phyloP scores from a whole-genome alignment of 2,329 filamentous ascomycete species.

The Xylariaceae sp. region DNA sequence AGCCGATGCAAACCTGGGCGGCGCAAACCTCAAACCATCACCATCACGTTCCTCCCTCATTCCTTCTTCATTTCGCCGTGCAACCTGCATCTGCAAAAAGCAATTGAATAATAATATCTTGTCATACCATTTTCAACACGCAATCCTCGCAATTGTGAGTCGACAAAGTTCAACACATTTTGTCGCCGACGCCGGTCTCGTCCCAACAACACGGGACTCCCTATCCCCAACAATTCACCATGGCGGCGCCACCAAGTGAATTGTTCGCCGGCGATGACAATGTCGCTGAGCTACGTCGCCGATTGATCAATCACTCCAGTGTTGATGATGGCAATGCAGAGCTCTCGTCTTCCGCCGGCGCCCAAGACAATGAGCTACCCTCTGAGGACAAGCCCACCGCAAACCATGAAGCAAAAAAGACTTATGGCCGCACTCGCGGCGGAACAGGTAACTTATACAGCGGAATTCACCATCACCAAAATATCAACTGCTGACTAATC shows the following conservation, averaged over 20 bases:
- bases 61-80: background rate
- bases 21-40: background rate
- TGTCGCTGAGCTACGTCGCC: constrained; percentile 27
- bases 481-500: background rate
- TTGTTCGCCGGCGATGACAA: constrained; percentile 11
- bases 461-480: background rate
- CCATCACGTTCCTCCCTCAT: no score
- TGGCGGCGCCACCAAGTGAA: constrained; percentile 13
- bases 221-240: constrained; percentile 20
- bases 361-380: constrained; percentile 5
- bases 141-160: constrained; percentile 15
- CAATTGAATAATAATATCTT: no score
- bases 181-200: constrained; percentile 7
- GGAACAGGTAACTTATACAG: constrained; percentile 68
- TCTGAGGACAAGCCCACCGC: constrained; percentile 8
- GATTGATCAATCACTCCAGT: constrained; percentile 18
- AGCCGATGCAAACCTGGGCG: no score
- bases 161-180: constrained; percentile 27
- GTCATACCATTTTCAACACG: constrained; percentile 17
- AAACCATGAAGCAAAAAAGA: constrained; percentile 54
- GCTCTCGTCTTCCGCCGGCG: constrained; percentile 15
- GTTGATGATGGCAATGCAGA: constrained; percentile 9
- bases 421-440: constrained; percentile 85
- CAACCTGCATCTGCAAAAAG: no score
- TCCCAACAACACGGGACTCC: background rate